Percentiles rank a stretch among this genome's conserved stretches.
phyloP scores from a whole-genome alignment of 352 stramenopile species.

The Phytophthora pluvialis region DNA sequence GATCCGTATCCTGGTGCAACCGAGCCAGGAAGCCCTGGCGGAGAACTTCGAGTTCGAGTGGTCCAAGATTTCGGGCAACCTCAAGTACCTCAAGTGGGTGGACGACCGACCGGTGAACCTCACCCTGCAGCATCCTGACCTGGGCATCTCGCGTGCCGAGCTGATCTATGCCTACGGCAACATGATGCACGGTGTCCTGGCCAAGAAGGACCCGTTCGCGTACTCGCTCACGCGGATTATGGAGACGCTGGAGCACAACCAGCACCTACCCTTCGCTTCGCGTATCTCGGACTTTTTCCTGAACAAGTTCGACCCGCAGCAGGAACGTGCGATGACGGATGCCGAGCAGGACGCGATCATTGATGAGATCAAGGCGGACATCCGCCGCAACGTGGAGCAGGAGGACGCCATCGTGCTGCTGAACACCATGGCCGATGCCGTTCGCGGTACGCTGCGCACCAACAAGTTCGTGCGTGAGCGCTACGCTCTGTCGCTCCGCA shows the following conservation, averaged over 20 bases:
- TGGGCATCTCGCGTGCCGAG: constrained; percentile 93
- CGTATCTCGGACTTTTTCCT: constrained; percentile 96
- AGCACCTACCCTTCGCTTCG: constrained; percentile 90
- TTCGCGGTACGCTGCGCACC: constrained; percentile 76
- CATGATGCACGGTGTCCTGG: constrained; percentile 95
- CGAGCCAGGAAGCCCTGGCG: constrained; percentile 56
- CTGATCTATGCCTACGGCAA: constrained; percentile 96
- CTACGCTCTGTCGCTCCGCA: constrained; percentile 81
- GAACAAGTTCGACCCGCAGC: constrained; percentile 79
- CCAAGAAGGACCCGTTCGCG: constrained; percentile 93
- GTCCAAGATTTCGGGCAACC: constrained; percentile 84
- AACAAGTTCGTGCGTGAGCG: constrained; percentile 86
- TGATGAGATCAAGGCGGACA: constrained; percentile 70
- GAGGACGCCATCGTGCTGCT: constrained; percentile 78
- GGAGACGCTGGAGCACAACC: constrained; percentile 91
- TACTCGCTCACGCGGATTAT: constrained; percentile 96
- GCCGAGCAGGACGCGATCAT: constrained; percentile 53
- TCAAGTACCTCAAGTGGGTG: constrained; percentile 91
- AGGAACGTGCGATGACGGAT: constrained; percentile 43
- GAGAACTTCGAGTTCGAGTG: constrained; percentile 72
- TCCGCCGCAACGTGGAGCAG: constrained; percentile 75
- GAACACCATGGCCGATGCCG: constrained; percentile 81
- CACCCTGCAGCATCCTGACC: constrained; percentile 84
- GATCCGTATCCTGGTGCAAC: constrained; percentile 84
- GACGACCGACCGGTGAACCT: constrained; percentile 83